Base-by-base conservation (phyloP, 495 filamentous ascomycete genomes). In the Hypoxylon fragiforme region DNA sequence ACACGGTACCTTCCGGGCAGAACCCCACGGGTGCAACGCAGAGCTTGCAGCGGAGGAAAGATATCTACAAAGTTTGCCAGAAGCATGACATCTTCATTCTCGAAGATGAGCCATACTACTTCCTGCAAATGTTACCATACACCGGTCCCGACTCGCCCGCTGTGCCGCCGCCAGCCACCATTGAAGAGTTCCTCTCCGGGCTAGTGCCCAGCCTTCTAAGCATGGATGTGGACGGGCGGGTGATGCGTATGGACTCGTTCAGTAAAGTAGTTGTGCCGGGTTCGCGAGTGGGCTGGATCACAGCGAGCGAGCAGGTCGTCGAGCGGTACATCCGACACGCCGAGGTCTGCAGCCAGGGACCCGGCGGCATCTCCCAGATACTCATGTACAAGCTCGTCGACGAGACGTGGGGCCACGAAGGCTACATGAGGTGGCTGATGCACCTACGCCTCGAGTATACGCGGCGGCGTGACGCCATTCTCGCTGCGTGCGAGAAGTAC, bases 71-170 rank as follows among this genome's bases (percentile, higher is more conserved):
- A 9, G 79, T 96, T 11, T 84, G 83, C 20, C 83, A 85, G 67
- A 87, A 89, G 71, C 88, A 95, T 66, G 90, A 96, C 64, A 47
- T 96, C 37, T 86, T 82, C 70, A 92, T 97, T 68, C 64, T 97
- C 54, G 92, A 97, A 72, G 92, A 97, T 67, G 92, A 97, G 66
- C 92, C 92, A n/a, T 96, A 96, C 73, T 88, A 89, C 69, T 98
- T 92, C 76, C 78, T 98, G 42, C 94, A 98, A 74, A 96, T 98
- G 91, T 83, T 89, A 66, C 84, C 89, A 1, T 94, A 92, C 71
- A 77, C 77, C 11, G 81, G 78, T 43, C 44, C 57, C 36, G 63
- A 24, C 32, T 53, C 66, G 15, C 57, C 67, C 1, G 22, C 12
- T 3, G 22, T 41, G 0, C 34, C 46, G 5, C 21, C 40, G 2